Percentiles rank a stretch among this genome's conserved stretches.
phyloP scores from a whole-genome alignment of 192 early-diverging fungal genomes.

The Coemansia pectinata region DNA sequence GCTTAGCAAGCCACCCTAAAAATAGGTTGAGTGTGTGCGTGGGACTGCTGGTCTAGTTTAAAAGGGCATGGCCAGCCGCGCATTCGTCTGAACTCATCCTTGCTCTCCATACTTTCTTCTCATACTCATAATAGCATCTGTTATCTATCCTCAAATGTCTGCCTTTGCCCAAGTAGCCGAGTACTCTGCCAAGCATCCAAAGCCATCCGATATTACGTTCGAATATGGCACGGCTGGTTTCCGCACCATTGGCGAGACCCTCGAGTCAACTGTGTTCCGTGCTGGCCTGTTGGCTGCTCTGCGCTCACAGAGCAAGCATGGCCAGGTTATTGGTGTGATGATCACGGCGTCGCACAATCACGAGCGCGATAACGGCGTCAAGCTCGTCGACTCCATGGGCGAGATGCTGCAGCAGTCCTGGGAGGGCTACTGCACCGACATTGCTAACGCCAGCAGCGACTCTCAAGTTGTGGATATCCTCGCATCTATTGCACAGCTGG shows the following conservation, averaged over 20 bases:
- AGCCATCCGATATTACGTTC: constrained; percentile 60
- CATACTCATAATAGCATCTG: not conserved
- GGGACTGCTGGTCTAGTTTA: not conserved
- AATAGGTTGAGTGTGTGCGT: not conserved
- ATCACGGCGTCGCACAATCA: constrained; percentile 99
- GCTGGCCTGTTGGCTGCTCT: constrained; percentile 89
- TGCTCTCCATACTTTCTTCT: not conserved
- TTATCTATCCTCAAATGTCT: constrained; percentile 3
- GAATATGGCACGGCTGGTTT: constrained; percentile 98
- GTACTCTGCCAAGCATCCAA: constrained; percentile 71
- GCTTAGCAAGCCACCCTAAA: not conserved
- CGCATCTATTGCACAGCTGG: constrained; percentile 61
- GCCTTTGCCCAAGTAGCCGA: constrained; percentile 33
- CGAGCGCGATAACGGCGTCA: constrained; percentile 97
- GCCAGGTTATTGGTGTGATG: constrained; percentile 93
- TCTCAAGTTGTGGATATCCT: constrained; percentile 65
- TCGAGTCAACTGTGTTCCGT: constrained; percentile 92
- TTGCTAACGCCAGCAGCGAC: constrained; percentile 81
- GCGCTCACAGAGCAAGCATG: constrained; percentile 83
- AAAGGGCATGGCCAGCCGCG: not conserved
- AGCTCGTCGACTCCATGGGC: constrained; percentile 95
- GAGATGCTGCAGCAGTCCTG: constrained; percentile 98
- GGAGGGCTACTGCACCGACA: constrained; percentile 86
- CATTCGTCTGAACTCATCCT: not conserved
- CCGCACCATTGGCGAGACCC: constrained; percentile 84